phyloP scores from a whole-genome alignment of 352 stramenopile species.

The Pythium volutum region DNA sequence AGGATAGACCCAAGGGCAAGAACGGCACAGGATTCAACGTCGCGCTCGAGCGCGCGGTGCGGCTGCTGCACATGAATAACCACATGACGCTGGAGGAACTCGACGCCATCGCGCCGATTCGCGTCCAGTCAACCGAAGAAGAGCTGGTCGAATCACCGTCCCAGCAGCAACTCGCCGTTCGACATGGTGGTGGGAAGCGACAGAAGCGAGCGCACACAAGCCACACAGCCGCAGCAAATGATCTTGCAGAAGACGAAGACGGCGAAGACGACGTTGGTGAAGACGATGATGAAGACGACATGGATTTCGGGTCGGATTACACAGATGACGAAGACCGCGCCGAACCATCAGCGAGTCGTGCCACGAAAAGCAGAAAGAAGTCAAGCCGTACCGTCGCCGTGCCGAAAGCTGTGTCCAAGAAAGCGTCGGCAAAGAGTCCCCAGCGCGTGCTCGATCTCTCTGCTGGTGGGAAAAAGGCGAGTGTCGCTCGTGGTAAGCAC shows the following conservation, averaged over 20 bases:
- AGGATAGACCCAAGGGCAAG: slow-evolving; percentile 13
- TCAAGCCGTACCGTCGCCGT: neutral
- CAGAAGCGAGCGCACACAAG: slow-evolving; percentile 8
- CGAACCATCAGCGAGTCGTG: neutral
- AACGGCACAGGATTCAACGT: slow-evolving; percentile 12
- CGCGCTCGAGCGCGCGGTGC: slow-evolving; percentile 17
- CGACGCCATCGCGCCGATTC: slow-evolving; percentile 11
- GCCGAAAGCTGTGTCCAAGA: slow-evolving; percentile 2
- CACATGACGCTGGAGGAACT: slow-evolving; percentile 24
- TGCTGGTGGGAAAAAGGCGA: slow-evolving; percentile 3
- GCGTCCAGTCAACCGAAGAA: neutral
- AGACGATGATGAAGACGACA: slow-evolving; percentile 14
- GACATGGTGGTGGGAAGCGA: neutral
- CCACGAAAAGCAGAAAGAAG: slow-evolving; percentile 4
- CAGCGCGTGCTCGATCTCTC: slow-evolving; percentile 4
- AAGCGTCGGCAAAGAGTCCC: neutral
- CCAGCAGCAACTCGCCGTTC: neutral
- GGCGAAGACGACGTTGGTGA: neutral
- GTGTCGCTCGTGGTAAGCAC: neutral
- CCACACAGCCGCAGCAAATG: slow-evolving; percentile 1
- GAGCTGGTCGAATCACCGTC: neutral
- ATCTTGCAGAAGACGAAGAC: neutral
- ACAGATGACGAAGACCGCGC: slow-evolving; percentile 4
- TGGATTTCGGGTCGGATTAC: slow-evolving; percentile 10
- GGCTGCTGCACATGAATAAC: slow-evolving; percentile 23